Base-by-base conservation (phyloP, 2,329 filamentous ascomycete genomes). In the Cylindrodendrum hubeiense region DNA sequence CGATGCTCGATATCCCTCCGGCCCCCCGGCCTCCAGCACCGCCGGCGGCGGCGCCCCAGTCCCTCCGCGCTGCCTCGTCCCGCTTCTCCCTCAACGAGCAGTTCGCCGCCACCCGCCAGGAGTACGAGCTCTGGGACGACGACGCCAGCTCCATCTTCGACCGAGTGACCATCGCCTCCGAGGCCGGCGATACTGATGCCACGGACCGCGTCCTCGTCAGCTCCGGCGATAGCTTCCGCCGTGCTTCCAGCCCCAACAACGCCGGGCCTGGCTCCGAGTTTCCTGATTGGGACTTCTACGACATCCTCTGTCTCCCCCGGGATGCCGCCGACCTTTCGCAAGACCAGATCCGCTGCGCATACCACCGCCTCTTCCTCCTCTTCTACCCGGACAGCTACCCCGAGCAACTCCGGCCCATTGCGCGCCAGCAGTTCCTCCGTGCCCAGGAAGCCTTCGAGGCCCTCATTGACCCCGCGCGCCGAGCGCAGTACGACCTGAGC, bases 101-200 rank as follows among this genome's bases (percentile, higher is more conserved):
- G 60, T 86, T 85, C 62, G 82, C 84, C 21, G 75, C 81, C 37
- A 85, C 84, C 6, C 76, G 82, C 33, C 78, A 77, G 51, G 83
- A 85, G 63, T 82, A 81, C 53, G 82, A 84, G 51, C 83, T 85
- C 55, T 83, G 79, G 68, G 83, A 82, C 60, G 84, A 85, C 69
- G 84, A 85, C 66, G 79, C 76, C 21, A 83, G 81, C 43, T 84
- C 83, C 19, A 73, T 84, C 46, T 74, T 81, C 59, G 81, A 82
- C 26, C 75, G 76, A 34, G 62, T 61, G 51, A 74, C 67, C 60
- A 74, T 64, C 58, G 69, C 70, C 33, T 71, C 76, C 22, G 73
- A 76, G 22, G 58, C 61, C 4, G 71, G 66, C 30, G 37, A 47
- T 7, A 71, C 74, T 17, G 55, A 62, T 10, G 63, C 56, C 33